These are phyloP conservation scores for Eucalyptus curtisii DNA, from an alignment of 345 rosid species.

Conservation along the genomic window DNA sequence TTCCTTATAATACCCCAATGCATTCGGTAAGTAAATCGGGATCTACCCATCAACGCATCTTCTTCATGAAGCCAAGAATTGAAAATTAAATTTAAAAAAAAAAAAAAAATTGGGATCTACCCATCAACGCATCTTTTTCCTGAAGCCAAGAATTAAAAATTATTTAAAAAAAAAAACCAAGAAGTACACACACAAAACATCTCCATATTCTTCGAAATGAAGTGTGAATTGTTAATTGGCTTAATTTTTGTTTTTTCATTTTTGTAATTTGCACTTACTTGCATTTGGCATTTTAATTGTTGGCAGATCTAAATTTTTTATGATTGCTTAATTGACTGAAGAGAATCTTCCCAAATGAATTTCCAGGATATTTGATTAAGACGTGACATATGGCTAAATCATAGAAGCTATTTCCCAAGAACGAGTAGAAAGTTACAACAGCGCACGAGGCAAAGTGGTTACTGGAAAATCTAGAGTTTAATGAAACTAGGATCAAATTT, in stretches of 20 bases:
- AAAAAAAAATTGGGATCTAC: too few relatives aligned
- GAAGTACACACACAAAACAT: neutral
- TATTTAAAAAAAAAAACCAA: accelerated
- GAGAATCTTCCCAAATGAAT: neutral
- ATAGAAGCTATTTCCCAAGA: neutral
- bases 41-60: neutral
- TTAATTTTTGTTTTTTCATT: neutral
- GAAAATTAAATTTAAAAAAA: too few relatives aligned
- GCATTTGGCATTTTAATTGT: neutral
- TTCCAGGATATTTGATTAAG: accelerated
- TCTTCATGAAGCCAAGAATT: neutral
- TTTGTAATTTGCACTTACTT: neutral
- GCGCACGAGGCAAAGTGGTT: neutral
- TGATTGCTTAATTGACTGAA: accelerated
- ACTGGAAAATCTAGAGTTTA: accelerated
- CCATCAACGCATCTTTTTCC: neutral
- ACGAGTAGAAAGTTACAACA: neutral
- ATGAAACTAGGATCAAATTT: neutral
- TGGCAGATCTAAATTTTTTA: neutral
- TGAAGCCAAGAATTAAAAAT: neutral
- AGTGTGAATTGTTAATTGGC: too few relatives aligned
- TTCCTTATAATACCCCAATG: too few relatives aligned
- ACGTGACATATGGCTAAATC: neutral
- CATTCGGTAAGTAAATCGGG: neutral
- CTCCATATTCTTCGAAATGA: neutral